A percentile compares a stretch with the other conserved stretches of the same genome.
These are phyloP conservation scores for Camelina neglecta DNA, from an alignment of 345 rosid species.

Conservation along the genomic window DNA sequence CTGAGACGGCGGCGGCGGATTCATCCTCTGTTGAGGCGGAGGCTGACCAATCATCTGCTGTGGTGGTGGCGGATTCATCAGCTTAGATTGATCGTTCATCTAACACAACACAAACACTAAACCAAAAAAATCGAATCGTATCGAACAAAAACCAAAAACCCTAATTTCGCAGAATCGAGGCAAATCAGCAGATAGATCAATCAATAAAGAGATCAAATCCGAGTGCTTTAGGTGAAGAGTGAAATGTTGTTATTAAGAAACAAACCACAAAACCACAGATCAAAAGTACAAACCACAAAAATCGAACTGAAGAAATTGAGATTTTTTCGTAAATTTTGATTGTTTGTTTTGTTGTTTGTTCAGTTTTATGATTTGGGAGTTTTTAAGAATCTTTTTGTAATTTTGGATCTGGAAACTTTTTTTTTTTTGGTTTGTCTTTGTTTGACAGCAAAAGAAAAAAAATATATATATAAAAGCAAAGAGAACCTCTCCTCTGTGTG, in stretches of 20 bases:
- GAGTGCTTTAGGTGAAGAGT: constrained; percentile 13
- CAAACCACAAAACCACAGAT: constrained; percentile 25
- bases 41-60: constrained; percentile 53
- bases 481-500: constrained; percentile 8
- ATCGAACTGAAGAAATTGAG: constrained; percentile 18
- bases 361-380: constrained; percentile 11
- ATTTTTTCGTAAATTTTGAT: neutral
- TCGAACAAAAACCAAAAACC: constrained; percentile 3
- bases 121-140: neutral
- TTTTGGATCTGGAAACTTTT: constrained; percentile 37
- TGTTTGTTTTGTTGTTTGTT: constrained; percentile 13
- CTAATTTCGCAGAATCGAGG: constrained; percentile 31
- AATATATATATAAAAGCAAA: neutral
- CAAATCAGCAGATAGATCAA: constrained; percentile 35
- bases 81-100: constrained; percentile 66
- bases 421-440: neutral
- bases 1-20: constrained; percentile 50
- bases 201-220: constrained; percentile 14
- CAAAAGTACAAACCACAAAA: neutral
- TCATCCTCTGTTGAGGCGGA: constrained; percentile 43
- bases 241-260: neutral
- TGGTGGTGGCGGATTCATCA: constrained; percentile 57
- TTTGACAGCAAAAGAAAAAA: neutral
- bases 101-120: constrained; percentile 21
- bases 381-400: constrained; percentile 15